A percentile compares a stretch with the other conserved stretches of the same genome.
Evolutionary conservation across 2,329 filamentous ascomycete genomes (phyloP).

Genomic region (Trichoderma guizhouense): DNA sequence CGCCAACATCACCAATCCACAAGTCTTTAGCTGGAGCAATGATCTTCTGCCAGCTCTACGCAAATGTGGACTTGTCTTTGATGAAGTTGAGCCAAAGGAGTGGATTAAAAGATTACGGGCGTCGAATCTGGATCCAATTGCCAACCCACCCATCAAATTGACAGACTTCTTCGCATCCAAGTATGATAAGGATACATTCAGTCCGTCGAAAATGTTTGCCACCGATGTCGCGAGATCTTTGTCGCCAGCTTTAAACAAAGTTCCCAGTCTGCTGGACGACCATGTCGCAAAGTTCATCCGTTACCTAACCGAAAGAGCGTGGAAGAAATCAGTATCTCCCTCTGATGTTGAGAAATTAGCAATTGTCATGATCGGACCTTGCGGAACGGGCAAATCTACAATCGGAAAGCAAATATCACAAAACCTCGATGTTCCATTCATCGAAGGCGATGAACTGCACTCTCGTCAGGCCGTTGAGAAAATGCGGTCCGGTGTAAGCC

Average conservation of each 20-base stretch:
- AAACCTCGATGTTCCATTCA: neutral
- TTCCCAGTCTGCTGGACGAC: neutral
- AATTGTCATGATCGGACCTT: neutral
- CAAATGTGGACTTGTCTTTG: neutral
- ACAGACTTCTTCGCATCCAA: slow-evolving; percentile 3
- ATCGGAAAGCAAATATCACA: neutral
- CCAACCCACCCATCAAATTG: neutral
- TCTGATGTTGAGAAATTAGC: neutral
- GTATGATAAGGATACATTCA: neutral
- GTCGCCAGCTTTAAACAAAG: neutral
- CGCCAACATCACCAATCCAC: neutral
- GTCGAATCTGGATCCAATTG: neutral
- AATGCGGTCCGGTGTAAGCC: neutral
- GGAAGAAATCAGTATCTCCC: neutral
- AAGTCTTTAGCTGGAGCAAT: neutral
- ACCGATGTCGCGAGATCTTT: neutral
- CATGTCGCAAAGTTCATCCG: neutral
- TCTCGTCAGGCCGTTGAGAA: neutral
- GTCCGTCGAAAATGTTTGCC: neutral
- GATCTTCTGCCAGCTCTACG: neutral
- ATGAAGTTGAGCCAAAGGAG: slow-evolving; percentile 1
- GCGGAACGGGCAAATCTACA: neutral
- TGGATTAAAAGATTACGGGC: slow-evolving; percentile 1
- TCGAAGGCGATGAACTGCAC: neutral
- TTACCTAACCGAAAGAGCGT: neutral